Percentiles rank a stretch among this genome's conserved stretches.
Evolutionary conservation across 805 yeast species (phyloP).

Genomic region (Metschnikowia proteae): DNA sequence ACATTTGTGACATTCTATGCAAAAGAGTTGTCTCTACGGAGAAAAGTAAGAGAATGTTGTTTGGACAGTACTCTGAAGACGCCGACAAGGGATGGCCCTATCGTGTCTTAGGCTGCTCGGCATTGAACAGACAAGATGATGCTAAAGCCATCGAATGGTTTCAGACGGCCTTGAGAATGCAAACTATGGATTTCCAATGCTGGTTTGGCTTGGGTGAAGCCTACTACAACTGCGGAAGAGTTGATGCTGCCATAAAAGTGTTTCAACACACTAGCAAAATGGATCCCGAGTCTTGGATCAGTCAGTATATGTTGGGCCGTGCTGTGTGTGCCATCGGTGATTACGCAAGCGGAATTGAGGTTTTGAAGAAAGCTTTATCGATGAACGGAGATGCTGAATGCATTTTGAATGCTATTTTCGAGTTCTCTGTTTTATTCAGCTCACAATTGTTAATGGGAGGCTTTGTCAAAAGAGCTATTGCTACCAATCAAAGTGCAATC

Average conservation of each 20-base stretch:
- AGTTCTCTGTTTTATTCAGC: constrained; percentile 55
- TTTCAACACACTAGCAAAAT: constrained; percentile 60
- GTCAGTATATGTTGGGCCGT: constrained; percentile 63
- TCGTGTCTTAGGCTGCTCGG: constrained; percentile 76
- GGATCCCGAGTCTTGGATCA: constrained; percentile 55
- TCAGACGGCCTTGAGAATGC: constrained; percentile 75
- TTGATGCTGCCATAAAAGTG: constrained; percentile 83
- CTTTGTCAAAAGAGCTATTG: constrained; percentile 61
- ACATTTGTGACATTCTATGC: constrained; percentile 71
- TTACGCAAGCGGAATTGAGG: constrained; percentile 54
- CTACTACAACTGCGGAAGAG: constrained; percentile 76
- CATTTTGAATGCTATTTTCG: constrained; percentile 49
- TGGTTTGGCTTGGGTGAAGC: constrained; percentile 99
- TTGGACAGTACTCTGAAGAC: constrained; percentile 25
- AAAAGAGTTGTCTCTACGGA: constrained; percentile 62
- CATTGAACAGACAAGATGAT: constrained; percentile 66
- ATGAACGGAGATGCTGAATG: constrained; percentile 47
- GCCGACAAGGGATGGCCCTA: constrained; percentile 74
- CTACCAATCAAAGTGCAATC: constrained; percentile 45
- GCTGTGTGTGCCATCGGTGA: constrained; percentile 63
- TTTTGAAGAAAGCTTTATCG: constrained; percentile 41
- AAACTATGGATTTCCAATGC: constrained; percentile 65
- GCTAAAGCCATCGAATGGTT: constrained; percentile 83
- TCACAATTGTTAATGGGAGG: constrained; percentile 52
- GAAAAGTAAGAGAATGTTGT: constrained; percentile 47